Evolutionary conservation across 2,329 filamentous ascomycete species (phyloP).

Genomic region (Arachnopeziza araneosa): DNA sequence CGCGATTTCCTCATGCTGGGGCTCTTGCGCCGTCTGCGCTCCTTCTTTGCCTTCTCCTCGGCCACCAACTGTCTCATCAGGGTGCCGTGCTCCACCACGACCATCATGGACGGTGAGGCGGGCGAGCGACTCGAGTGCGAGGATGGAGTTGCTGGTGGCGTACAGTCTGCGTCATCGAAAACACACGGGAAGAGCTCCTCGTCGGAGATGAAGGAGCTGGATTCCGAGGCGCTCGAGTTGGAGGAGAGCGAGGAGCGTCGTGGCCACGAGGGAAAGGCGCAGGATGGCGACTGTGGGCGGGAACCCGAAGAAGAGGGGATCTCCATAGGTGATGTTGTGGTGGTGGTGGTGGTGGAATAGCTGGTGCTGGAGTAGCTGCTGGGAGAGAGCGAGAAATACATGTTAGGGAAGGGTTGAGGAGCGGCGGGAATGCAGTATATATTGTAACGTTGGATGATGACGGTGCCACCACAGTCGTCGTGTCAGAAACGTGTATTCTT

Average conservation of each 20-base stretch:
- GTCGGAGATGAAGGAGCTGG: constrained; percentile 41
- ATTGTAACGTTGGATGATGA: not conserved
- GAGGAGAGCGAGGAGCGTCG: constrained; percentile 44
- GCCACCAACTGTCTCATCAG: constrained; percentile 26
- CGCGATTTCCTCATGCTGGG: constrained; percentile 30
- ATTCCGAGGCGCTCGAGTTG: constrained; percentile 15
- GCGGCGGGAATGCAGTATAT: not conserved
- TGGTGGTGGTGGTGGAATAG: not conserved
- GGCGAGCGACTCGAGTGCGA: constrained; percentile 20
- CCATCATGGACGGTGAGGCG: constrained; percentile 17
- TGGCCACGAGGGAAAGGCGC: constrained; percentile 56
- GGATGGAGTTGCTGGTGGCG: constrained; percentile 33
- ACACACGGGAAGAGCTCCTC: constrained; percentile 52
- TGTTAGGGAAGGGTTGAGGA: not conserved
- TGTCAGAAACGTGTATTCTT: not conserved
- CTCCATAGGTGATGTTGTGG: not conserved
- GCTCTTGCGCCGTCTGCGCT: constrained; percentile 17
- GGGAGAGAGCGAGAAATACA: not conserved
- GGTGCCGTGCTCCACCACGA: constrained; percentile 24
- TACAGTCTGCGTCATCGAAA: constrained; percentile 44
- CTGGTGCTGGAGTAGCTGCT: not conserved
- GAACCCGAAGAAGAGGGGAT: not conserved
- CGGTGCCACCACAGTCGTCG: not conserved
- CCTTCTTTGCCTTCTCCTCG: constrained; percentile 26
- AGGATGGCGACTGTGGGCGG: constrained; percentile 29